Evolutionary conservation across 1,139 yeast genomes (phyloP).

Genomic region (Taphrina betulina): DNA sequence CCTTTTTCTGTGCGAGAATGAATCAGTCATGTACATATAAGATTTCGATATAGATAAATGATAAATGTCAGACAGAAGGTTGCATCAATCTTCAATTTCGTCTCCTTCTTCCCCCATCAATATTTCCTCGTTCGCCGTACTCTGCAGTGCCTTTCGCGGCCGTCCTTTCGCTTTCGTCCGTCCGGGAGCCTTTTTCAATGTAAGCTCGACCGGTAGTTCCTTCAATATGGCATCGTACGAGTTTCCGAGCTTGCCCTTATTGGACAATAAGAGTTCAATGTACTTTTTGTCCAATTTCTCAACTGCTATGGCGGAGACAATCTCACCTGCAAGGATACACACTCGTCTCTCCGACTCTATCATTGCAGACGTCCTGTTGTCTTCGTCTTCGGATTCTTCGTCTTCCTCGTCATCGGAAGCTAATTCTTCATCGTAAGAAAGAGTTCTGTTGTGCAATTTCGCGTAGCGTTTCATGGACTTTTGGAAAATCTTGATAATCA

Average conservation of each 20-base stretch:
- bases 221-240: slow-evolving; percentile 30
- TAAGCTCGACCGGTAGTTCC: slow-evolving; percentile 55
- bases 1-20: no score
- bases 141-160: no score
- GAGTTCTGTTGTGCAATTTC: slow-evolving; percentile 11
- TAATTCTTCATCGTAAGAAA: slow-evolving; percentile 1
- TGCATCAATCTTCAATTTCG: no score
- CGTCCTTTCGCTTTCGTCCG: no score
- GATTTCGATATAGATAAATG: no score
- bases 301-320: slow-evolving; percentile 36
- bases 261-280: slow-evolving; percentile 14
- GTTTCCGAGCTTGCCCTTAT: slow-evolving; percentile 32
- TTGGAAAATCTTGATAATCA: slow-evolving; percentile 1
- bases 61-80: no score
- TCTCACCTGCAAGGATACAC: slow-evolving; percentile 37
- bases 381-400: slow-evolving; percentile 31
- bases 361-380: not conserved
- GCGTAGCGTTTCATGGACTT: slow-evolving; percentile 24
- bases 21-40: no score
- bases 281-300: slow-evolving; percentile 33
- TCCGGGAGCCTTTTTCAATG: slow-evolving; percentile 1
- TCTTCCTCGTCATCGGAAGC: slow-evolving; percentile 9
- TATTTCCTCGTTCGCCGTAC: no score
- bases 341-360: slow-evolving; percentile 30
- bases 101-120: no score